Percentiles rank a stretch among this genome's conserved stretches.
phyloP scores from a whole-genome alignment of 2,329 filamentous ascomycete genomes.

The Colletotrichum chrysophilum region DNA sequence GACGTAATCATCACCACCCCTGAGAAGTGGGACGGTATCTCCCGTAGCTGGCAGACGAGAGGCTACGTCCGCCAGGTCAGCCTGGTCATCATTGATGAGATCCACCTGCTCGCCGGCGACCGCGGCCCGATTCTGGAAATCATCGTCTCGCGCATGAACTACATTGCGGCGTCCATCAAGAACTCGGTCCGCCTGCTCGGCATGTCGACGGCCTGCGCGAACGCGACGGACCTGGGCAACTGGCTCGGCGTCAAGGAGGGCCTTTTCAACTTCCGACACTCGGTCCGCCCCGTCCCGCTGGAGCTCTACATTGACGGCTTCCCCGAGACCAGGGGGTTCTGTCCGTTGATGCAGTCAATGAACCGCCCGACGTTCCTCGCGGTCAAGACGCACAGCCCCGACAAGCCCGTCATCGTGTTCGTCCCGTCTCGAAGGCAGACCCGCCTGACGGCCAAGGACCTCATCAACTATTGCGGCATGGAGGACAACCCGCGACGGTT shows the following conservation, averaged over 20 bases:
- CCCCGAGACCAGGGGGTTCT: slow-evolving; percentile 93
- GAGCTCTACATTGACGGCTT: slow-evolving; percentile 99
- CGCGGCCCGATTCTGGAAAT: slow-evolving; percentile 98
- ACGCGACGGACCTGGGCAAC: slow-evolving; percentile 90
- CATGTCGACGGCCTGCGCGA: slow-evolving; percentile 99
- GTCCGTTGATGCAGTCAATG: slow-evolving; percentile 98
- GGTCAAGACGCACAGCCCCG: slow-evolving; percentile 94
- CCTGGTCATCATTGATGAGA: slow-evolving; percentile 97
- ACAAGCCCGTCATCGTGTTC: slow-evolving; percentile 98
- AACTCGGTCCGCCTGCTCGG: slow-evolving; percentile 87
- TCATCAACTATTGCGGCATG: slow-evolving; percentile 98
- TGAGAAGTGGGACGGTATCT: slow-evolving; percentile 99
- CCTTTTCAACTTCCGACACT: slow-evolving; percentile 96
- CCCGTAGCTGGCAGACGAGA: slow-evolving; percentile 97
- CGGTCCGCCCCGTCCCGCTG: slow-evolving; percentile 91
- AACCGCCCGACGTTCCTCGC: slow-evolving; percentile 96
- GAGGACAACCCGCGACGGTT: slow-evolving; percentile 96
- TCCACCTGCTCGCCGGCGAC: slow-evolving; percentile 95
- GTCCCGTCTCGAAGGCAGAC: slow-evolving; percentile 96
- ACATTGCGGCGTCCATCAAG: slow-evolving; percentile 93
- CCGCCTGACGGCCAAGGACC: slow-evolving; percentile 89
- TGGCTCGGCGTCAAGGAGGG: slow-evolving; percentile 97
- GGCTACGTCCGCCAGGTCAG: slow-evolving; percentile 95
- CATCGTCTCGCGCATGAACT: slow-evolving; percentile 95
- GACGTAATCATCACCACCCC: slow-evolving; percentile 99